Conservation (phyloP, 2,329 filamentous ascomycete genomes). For the Scorias spongiosa region DNA sequence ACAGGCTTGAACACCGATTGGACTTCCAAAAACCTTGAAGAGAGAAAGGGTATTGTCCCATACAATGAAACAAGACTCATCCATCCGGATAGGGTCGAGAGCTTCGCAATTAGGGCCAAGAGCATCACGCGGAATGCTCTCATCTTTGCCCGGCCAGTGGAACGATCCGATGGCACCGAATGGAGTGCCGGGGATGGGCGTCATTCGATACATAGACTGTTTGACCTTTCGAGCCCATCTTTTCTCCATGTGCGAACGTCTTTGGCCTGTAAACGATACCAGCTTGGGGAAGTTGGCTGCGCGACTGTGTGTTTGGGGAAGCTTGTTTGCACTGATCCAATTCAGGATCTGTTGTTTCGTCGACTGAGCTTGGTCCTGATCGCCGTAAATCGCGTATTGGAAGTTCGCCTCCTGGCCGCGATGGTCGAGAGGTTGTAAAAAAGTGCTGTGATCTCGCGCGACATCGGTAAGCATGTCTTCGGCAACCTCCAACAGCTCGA, state of each 20-base stretch:
- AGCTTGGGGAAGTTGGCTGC: slow-evolving; percentile 8
- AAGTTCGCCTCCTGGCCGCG: slow-evolving; percentile 1
- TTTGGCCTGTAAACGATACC: slow-evolving; percentile 9
- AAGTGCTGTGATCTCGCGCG: slow-evolving; percentile 10
- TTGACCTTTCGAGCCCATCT: slow-evolving; percentile 12
- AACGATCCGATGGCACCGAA: slow-evolving; percentile 23
- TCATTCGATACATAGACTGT: slow-evolving; percentile 11
- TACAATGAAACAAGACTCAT: slow-evolving; percentile 26
- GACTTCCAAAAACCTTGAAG: slow-evolving; percentile 20
- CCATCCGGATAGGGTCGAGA: slow-evolving; percentile 29
- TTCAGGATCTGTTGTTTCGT: slow-evolving; percentile 8
- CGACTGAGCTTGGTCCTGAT: slow-evolving; percentile 4
- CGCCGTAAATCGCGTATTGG: slow-evolving; percentile 15
- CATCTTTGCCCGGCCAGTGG: slow-evolving; percentile 30
- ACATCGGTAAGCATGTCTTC: slow-evolving; percentile 3
- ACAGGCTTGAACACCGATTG: slow-evolving; percentile 14
- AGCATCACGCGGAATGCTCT: slow-evolving; percentile 12
- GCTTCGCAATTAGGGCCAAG: slow-evolving; percentile 28
- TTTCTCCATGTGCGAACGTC: slow-evolving; percentile 9
- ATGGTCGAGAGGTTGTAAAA: slow-evolving; percentile 6
- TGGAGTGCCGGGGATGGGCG: slow-evolving; percentile 8
- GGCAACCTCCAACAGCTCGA: slow-evolving; percentile 6
- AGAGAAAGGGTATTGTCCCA: slow-evolving; percentile 13
- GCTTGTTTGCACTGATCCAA: slow-evolving; percentile 6
- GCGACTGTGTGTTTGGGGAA: neutral